Base-by-base conservation (phyloP, 176 grass and related monocot species). In the Avena sativa region DNA sequence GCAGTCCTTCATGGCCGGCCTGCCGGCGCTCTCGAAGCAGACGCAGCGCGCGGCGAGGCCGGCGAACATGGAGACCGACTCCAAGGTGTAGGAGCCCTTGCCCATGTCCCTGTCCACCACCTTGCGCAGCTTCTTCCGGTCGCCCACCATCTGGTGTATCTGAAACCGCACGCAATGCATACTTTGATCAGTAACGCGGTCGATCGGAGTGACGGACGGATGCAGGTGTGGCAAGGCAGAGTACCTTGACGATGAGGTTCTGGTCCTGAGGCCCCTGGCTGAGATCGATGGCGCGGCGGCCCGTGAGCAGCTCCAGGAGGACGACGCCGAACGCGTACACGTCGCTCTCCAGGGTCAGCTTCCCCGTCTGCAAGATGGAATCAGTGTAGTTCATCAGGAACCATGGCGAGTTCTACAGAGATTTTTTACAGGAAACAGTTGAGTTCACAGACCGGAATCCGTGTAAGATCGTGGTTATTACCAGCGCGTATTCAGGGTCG, bases 241-340 rank as follows among this genome's bases (percentile, higher is more conserved):
- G n/a, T 74, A 98, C 89, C 84, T 92, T 91, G 23, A 99, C 87
- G 78, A 99, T 85, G 50, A 99, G 94, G 82, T 96, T 99, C 82
- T 94, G 97, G 58, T 99, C 94, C 62, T 84, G 83, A 1, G 91
- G 83, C 0, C 94, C 90, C 77, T 94, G 97, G 85, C 92, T 99
- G 52, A 99, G 84, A 76, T 99, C 94, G 76, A 99, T 88, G 56
- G 97, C 97, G 59, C 93, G 95, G 14, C 97, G 97, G n/a, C 97
- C 97, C 4, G 97, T 99, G 73, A 99, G 90, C 15, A 99, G 83
- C 83, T 99, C 97, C 9, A 99, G 97, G 50, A 99, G 90, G 62
- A 99, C 97, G 23, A 99, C 97, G 55, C 97, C 97, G 89, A 96
- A 99, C 25, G 97, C 97, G 83, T 99, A 99, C 50, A 96, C 94